Conservation (phyloP, 2,329 filamentous ascomycete genomes). For the Colletotrichum zoysiae region DNA sequence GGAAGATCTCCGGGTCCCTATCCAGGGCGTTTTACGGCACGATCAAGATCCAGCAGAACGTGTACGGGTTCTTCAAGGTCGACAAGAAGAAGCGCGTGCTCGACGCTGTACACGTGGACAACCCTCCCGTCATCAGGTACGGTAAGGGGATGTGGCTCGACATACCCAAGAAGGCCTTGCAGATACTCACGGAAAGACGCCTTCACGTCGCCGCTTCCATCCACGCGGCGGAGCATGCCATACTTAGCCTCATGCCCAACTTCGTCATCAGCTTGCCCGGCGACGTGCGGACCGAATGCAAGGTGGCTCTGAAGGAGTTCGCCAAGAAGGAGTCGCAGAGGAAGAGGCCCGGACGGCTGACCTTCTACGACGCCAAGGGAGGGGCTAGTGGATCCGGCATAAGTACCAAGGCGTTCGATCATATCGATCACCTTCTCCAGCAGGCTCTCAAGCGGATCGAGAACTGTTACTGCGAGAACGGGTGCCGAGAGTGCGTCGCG, state of each 20-base stretch:
- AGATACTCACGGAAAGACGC: conserved; percentile 78
- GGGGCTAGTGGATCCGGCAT: conserved; percentile 87
- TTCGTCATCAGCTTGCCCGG: conserved; percentile 92
- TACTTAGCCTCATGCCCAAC: conserved; percentile 88
- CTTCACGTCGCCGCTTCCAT: conserved; percentile 91
- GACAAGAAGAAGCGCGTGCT: conserved; percentile 87
- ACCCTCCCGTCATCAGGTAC: conserved; percentile 86
- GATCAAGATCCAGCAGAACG: conserved; percentile 87
- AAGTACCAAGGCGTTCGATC: conserved; percentile 93
- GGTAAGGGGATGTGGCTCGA: conserved; percentile 97
- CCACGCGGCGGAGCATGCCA: conserved; percentile 92
- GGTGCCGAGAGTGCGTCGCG: conserved; percentile 92
- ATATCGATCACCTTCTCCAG: conserved; percentile 81
- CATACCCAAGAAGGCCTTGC: conserved; percentile 81
- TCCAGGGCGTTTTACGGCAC: conserved; percentile 86
- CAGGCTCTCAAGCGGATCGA: conserved; percentile 84
- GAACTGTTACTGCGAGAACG: conserved; percentile 80
- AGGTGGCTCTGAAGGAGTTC: conserved; percentile 89
- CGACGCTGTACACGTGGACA: conserved; percentile 93
- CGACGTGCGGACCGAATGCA: conserved; percentile 95
- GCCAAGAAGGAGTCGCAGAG: conserved; percentile 75
- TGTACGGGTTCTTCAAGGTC: conserved; percentile 98
- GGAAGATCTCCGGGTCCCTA: conserved; percentile 72
- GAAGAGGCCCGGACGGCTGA: conserved; percentile 88
- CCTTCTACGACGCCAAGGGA: conserved; percentile 96